These are phyloP conservation scores for Sporothrix dimorphospora DNA, from an alignment of 2,329 filamentous ascomycete genomes.

Conservation along the genomic window DNA sequence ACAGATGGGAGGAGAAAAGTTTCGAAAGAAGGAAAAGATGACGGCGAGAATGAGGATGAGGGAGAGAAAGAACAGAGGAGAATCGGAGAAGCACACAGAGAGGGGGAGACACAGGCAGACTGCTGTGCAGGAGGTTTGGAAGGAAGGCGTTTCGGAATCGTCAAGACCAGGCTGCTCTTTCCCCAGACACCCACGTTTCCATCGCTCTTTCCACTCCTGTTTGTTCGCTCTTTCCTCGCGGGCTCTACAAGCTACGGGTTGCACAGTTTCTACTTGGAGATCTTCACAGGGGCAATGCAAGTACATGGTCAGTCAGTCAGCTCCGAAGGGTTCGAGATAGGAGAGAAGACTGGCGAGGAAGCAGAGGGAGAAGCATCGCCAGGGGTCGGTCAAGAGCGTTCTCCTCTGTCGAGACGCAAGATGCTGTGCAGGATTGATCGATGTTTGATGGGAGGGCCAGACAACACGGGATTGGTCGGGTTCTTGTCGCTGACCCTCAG, in stretches of 20 bases:
- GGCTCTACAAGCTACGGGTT: neutral
- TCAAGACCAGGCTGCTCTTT: conserved; percentile 24
- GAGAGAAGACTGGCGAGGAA: neutral
- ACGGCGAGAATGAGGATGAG: conserved; percentile 22
- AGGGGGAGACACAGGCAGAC: neutral
- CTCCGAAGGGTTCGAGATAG: neutral
- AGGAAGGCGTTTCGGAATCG: conserved; percentile 26
- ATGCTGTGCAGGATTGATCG: conserved; percentile 34
- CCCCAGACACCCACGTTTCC: conserved; percentile 21
- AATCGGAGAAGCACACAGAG: conserved; percentile 12
- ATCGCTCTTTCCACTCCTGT: conserved; percentile 8
- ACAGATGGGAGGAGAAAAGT: conserved; percentile 32
- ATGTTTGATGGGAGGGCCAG: conserved; percentile 41
- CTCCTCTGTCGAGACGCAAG: conserved; percentile 7
- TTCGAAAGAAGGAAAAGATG: conserved; percentile 27
- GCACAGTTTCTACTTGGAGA: conserved; percentile 8
- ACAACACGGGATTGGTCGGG: conserved; percentile 37
- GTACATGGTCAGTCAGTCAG: neutral
- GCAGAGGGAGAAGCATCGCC: neutral
- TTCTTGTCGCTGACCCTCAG: neutral
- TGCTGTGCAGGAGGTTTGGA: neutral
- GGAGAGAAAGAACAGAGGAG: neutral
- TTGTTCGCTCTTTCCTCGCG: conserved; percentile 7
- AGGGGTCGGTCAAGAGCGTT: neutral
- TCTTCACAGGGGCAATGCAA: conserved; percentile 8